Conservation (phyloP, 371 early-diverging fungal genomes). For the Apophysomyces trapeziformis region DNA sequence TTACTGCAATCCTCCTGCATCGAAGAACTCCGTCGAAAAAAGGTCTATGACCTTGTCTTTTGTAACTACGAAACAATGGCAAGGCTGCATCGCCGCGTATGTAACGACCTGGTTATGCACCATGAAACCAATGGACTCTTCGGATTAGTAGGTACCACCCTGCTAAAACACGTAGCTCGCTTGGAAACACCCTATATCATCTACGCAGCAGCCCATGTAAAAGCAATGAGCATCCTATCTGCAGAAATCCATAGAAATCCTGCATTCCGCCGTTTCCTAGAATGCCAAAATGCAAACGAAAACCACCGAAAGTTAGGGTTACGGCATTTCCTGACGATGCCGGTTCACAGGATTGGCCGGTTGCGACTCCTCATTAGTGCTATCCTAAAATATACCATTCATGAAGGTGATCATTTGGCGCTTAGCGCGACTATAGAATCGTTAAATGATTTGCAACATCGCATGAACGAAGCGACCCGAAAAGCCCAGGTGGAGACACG, state of each 20-base stretch:
- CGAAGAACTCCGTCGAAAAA: constrained; percentile 20
- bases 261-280: constrained; percentile 26
- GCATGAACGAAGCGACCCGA: constrained; percentile 35
- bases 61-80: constrained; percentile 34
- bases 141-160: constrained; percentile 10
- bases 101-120: constrained; percentile 8
- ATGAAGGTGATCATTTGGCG: constrained; percentile 32
- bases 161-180: constrained; percentile 18
- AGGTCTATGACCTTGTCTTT: constrained; percentile 39
- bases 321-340: constrained; percentile 38
- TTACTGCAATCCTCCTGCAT: constrained; percentile 21
- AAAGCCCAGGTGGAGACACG: constrained; percentile 30
- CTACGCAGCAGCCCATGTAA: constrained; percentile 24
- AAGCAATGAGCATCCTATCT: constrained; percentile 16
- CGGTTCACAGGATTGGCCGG: constrained; percentile 42
- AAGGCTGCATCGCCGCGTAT: constrained; percentile 26
- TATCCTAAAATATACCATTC: constrained; percentile 35
- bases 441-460: constrained; percentile 29
- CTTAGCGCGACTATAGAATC: constrained; percentile 29
- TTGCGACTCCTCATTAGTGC: constrained; percentile 34
- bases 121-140: not conserved
- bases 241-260: constrained; percentile 29
- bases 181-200: constrained; percentile 19
- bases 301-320: constrained; percentile 36
- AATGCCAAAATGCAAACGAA: constrained; percentile 22